phyloP scores from a whole-genome alignment of 2,329 filamentous ascomycete species.

The Aspergillus eucalypticola region DNA sequence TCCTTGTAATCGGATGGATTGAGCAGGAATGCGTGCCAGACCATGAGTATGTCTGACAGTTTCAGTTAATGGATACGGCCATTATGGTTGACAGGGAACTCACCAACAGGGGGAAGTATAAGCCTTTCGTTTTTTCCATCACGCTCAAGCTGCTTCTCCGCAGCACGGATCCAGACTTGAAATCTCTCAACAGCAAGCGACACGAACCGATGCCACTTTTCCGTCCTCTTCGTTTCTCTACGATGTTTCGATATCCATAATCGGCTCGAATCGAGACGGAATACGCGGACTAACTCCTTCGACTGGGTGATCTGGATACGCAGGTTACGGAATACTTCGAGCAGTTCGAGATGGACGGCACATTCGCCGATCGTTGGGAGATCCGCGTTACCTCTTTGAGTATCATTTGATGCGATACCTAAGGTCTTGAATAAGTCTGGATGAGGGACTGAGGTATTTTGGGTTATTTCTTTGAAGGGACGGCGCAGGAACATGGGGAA shows the following conservation, averaged over 20 bases:
- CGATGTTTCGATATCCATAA: not conserved
- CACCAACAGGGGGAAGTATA: slow-evolving; percentile 59
- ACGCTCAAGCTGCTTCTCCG: not conserved
- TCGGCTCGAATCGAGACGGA: not conserved
- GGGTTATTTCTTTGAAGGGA: not conserved
- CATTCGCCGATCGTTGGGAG: slow-evolving; percentile 16
- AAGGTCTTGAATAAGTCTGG: not conserved
- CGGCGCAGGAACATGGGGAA: not conserved
- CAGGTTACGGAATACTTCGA: slow-evolving; percentile 17
- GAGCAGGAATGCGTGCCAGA: slow-evolving; percentile 75
- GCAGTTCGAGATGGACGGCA: slow-evolving; percentile 19
- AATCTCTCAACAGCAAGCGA: slow-evolving; percentile 15
- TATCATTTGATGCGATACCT: not conserved
- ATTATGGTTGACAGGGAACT: slow-evolving; percentile 15
- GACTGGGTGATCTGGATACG: slow-evolving; percentile 13
- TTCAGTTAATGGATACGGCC: not conserved
- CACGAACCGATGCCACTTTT: slow-evolving; percentile 18
- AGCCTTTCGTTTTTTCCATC: not conserved
- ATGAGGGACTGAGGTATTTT: not conserved
- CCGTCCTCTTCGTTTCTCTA: not conserved
- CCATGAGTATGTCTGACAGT: slow-evolving; percentile 68
- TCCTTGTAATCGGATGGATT: slow-evolving; percentile 70
- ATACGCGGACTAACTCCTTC: slow-evolving; percentile 7
- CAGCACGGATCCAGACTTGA: slow-evolving; percentile 9
- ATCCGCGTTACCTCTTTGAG: not conserved